Evolutionary conservation across 2,329 filamentous ascomycete genomes (phyloP).

Genomic region (Trichoderma sp.): DNA sequence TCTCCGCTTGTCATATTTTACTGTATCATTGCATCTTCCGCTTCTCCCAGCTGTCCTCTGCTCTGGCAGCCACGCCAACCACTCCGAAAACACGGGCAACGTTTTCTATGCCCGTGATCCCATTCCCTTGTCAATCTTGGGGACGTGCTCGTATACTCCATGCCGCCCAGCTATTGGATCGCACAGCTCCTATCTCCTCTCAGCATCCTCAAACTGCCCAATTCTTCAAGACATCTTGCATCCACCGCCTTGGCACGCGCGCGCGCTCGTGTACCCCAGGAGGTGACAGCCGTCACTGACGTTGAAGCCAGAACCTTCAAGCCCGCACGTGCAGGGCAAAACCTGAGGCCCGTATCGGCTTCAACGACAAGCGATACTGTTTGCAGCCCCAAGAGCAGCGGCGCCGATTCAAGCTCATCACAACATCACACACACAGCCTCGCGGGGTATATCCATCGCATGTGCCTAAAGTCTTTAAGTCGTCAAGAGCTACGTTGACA

Average conservation of each 20-base stretch:
- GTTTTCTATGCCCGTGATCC: constrained; percentile 19
- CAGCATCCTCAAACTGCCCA: constrained; percentile 28
- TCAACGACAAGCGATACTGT: constrained; percentile 1
- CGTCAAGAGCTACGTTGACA: constrained; percentile 37
- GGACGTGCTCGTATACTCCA: constrained; percentile 22
- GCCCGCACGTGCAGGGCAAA: neutral
- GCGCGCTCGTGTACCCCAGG: neutral
- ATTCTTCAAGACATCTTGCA: constrained; percentile 31
- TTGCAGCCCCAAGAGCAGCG: constrained; percentile 17
- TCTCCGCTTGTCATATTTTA: constrained; percentile 27
- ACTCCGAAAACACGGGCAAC: constrained; percentile 22
- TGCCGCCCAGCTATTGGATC: constrained; percentile 16
- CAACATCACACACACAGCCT: constrained; percentile 37
- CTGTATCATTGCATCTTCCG: constrained; percentile 18
- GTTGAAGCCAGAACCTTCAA: neutral
- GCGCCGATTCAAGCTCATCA: constrained; percentile 35
- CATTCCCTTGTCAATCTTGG: constrained; percentile 24
- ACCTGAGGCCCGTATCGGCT: neutral
- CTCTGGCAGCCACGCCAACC: constrained; percentile 27
- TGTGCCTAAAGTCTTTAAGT: constrained; percentile 37
- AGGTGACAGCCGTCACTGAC: neutral
- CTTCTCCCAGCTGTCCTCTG: constrained; percentile 25
- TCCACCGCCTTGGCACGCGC: constrained; percentile 32
- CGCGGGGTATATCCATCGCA: constrained; percentile 43
- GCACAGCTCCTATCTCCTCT: constrained; percentile 20